phyloP scores from a whole-genome alignment of 1,284 basidiomycete genomes.

The Hortiboletus rubellus region DNA sequence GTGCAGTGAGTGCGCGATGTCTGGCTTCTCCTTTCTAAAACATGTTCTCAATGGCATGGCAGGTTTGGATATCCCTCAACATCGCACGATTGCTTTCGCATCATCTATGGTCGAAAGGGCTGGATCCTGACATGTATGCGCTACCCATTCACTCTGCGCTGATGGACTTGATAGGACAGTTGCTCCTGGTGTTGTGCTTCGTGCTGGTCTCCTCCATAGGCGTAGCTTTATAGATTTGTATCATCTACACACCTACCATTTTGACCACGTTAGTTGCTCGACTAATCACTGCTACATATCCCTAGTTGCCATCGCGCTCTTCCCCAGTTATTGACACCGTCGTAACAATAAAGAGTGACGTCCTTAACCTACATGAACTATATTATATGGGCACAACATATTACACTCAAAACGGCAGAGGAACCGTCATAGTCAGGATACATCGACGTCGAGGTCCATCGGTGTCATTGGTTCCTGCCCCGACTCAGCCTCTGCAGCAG shows the following conservation, averaged over 20 bases:
- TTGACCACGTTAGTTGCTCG: neutral
- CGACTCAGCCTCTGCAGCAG: constrained; percentile 29
- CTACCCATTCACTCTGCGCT: constrained; percentile 88
- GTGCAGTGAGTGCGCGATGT: constrained; percentile 56
- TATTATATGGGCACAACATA: neutral
- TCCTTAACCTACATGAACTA: constrained; percentile 2
- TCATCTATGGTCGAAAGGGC: constrained; percentile 77
- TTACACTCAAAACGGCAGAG: neutral
- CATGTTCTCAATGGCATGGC: neutral
- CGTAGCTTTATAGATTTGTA: constrained; percentile 13
- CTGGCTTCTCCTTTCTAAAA: neutral
- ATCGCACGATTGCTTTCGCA: constrained; percentile 72
- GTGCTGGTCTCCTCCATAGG: constrained; percentile 55
- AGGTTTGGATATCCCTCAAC: constrained; percentile 72
- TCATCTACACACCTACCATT: neutral
- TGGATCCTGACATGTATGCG: constrained; percentile 94
- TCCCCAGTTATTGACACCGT: too few relatives aligned
- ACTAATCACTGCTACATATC: neutral
- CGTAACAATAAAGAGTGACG: neutral
- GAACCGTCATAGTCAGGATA: constrained; percentile 14
- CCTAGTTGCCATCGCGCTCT: neutral
- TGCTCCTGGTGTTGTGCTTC: constrained; percentile 76
- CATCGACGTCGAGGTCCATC: constrained; percentile 34
- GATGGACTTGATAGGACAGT: constrained; percentile 90
- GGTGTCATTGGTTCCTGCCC: constrained; percentile 35